phyloP scores from a whole-genome alignment of 2,329 filamentous ascomycete species.

The Colletotrichum musae region DNA sequence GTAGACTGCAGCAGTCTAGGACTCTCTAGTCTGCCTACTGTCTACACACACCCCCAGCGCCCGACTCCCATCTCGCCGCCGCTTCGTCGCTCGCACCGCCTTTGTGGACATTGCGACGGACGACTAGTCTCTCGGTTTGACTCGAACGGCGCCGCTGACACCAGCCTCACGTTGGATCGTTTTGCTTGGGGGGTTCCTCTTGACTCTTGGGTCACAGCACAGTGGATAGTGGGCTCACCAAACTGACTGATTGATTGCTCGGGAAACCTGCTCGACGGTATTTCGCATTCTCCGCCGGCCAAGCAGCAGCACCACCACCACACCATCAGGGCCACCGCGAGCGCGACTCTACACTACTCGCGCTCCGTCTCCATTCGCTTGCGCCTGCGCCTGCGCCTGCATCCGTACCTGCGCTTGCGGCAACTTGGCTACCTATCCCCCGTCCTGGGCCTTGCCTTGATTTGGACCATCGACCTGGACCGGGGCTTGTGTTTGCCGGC shows the following conservation, averaged over 20 bases:
- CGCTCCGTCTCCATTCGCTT: slow-evolving; percentile 5
- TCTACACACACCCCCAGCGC: neutral
- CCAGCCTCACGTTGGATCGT: slow-evolving; percentile 20
- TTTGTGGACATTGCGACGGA: slow-evolving; percentile 39
- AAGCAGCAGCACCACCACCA: slow-evolving; percentile 10
- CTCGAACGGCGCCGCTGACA: slow-evolving; percentile 9
- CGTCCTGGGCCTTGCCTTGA: neutral
- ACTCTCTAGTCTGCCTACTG: too few relatives aligned
- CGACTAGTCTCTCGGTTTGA: slow-evolving; percentile 7
- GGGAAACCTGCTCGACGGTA: slow-evolving; percentile 9
- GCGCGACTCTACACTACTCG: neutral
- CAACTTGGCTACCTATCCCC: neutral
- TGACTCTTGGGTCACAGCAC: slow-evolving; percentile 16
- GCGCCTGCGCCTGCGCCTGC: neutral
- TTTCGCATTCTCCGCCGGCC: slow-evolving; percentile 4
- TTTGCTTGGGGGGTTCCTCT: neutral
- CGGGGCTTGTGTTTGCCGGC: neutral
- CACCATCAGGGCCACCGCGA: neutral
- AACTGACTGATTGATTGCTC: slow-evolving; percentile 1
- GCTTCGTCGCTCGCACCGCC: slow-evolving; percentile 15
- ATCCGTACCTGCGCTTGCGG: slow-evolving; percentile 7
- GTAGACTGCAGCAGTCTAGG: too few relatives aligned
- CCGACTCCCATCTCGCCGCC: slow-evolving; percentile 4
- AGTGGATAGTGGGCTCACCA: slow-evolving; percentile 10
- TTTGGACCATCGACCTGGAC: neutral